These are phyloP conservation scores for Stachybotrys chlorohalonatus DNA, from an alignment of 2,329 filamentous ascomycete genomes.

Conservation along the genomic window DNA sequence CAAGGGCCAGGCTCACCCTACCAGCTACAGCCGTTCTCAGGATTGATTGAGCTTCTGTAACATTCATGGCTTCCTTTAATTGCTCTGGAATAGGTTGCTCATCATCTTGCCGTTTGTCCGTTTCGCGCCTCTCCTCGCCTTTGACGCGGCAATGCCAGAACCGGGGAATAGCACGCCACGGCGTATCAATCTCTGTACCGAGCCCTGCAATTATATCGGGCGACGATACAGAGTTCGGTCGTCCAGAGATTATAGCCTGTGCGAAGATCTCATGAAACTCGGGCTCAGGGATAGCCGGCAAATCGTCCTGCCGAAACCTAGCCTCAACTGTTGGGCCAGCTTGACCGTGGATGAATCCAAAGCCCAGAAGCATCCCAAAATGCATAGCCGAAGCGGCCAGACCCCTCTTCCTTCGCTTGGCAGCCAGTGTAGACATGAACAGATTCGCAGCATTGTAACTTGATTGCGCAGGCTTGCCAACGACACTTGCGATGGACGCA, in stretches of 20 bases:
- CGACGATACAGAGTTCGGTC: slow-evolving; percentile 10
- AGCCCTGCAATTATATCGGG: slow-evolving; percentile 14
- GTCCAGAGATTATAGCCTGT: slow-evolving; percentile 27
- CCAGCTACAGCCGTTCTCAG: background rate
- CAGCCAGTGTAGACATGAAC: slow-evolving; percentile 29
- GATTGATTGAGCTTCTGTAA: background rate
- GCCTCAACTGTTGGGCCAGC: background rate
- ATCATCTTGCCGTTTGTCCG: background rate
- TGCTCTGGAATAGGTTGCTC: background rate
- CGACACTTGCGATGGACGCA: slow-evolving; percentile 17
- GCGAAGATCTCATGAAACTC: slow-evolving; percentile 32
- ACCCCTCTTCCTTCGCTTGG: slow-evolving; percentile 24
- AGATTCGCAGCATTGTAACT: slow-evolving; percentile 36
- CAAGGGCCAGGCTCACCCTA: background rate
- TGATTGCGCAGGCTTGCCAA: slow-evolving; percentile 26
- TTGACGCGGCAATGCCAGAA: background rate
- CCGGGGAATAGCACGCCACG: background rate
- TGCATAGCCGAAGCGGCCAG: slow-evolving; percentile 27
- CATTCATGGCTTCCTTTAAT: background rate
- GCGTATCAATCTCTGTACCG: background rate
- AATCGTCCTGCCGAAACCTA: slow-evolving; percentile 3
- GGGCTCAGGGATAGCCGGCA: slow-evolving; percentile 7
- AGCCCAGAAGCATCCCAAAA: slow-evolving; percentile 26
- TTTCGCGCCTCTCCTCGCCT: background rate
- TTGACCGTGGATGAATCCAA: slow-evolving; percentile 15